Base-by-base conservation (phyloP, 306 rosid genomes). In the Casuarina cunninghamiana region DNA sequence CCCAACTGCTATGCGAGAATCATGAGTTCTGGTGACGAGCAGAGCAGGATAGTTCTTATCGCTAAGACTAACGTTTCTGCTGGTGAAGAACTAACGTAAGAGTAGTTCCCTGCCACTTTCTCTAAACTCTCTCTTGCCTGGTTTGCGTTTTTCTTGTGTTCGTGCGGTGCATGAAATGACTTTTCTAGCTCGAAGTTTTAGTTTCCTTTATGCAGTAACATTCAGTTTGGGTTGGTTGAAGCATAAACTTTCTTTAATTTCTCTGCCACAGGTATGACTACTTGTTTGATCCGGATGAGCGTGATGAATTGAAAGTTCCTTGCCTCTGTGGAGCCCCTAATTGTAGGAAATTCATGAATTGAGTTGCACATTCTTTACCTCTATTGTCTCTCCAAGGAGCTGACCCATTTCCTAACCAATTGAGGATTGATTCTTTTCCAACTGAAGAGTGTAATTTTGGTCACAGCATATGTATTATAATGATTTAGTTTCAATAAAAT, bases 1-100 rank as follows among this genome's bases (percentile, higher is more conserved):
- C 99, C 99, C 75, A 95, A 95, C 87, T 93, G 97, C 84, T 91
- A 87, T 79, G 93, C 99, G 46, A 93, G 99, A 89, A 95, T 95
- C 77, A 83, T 93, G 96, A 88, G 90, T 58, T 57, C 88, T 16
- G 93, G 94, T 35, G 87, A 89, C 58, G 89, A 84, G 17, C 92
- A 86, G 80, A 89, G 85, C 83, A 92, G 97, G 73, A 91, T 95
- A 72, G 99, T 95, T 80, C 97, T 95, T 74, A 87, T 95, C 55
- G 97, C 99, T 53, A 95, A 88, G 90, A 80, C 86, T 32, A 84
- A 86, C 21, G 94, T 95, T 70, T 78, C 91, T 48, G 97, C 91
- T 10, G 98, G 99, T 53, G 90, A 95, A 87, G 99, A 95, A 85
- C 86, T 95, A 77, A 95, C 96, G 98, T 95, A 85, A 53, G 87